Conservation (phyloP, 2,329 filamentous ascomycete genomes). For the Sporothrix protearum region DNA sequence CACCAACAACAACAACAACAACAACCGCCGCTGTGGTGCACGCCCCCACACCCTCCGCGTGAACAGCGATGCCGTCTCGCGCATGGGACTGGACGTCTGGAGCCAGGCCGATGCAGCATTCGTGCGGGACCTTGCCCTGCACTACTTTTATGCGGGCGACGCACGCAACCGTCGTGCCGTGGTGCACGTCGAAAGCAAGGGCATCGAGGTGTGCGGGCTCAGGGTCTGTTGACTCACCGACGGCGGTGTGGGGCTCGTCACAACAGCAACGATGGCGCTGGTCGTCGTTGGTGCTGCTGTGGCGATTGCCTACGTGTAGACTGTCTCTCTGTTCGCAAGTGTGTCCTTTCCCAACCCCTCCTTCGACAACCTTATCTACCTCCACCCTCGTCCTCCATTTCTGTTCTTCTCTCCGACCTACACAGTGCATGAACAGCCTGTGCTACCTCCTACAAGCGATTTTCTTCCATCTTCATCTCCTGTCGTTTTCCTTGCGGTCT, state of each 20-base stretch:
- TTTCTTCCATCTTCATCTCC: background rate
- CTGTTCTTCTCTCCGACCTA: background rate
- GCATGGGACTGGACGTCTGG: constrained; percentile 77
- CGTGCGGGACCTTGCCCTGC: constrained; percentile 56
- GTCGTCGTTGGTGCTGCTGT: background rate
- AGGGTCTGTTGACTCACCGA: constrained; percentile 55
- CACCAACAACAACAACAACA: constrained; percentile 18
- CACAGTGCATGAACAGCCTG: background rate
- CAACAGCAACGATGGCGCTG: background rate
- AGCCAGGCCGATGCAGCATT: constrained; percentile 68
- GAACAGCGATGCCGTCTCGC: constrained; percentile 60
- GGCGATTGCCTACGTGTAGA: background rate
- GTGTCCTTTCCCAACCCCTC: background rate
- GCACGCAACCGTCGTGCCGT: constrained; percentile 56
- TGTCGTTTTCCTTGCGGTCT: background rate
- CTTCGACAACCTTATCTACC: background rate
- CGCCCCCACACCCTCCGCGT: constrained; percentile 46
- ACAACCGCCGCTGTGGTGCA: constrained; percentile 6
- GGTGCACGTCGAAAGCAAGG: constrained; percentile 59
- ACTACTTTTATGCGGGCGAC: constrained; percentile 56
- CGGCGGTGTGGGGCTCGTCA: constrained; percentile 12
- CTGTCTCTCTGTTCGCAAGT: background rate
- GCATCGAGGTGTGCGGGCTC: constrained; percentile 71
- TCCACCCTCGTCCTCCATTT: background rate
- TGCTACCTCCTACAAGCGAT: background rate